Percentiles rank a stretch among this genome's conserved stretches.
These are phyloP conservation scores for Calonectria ilicicola DNA, from an alignment of 2,329 filamentous ascomycete species.

Conservation along the genomic window DNA sequence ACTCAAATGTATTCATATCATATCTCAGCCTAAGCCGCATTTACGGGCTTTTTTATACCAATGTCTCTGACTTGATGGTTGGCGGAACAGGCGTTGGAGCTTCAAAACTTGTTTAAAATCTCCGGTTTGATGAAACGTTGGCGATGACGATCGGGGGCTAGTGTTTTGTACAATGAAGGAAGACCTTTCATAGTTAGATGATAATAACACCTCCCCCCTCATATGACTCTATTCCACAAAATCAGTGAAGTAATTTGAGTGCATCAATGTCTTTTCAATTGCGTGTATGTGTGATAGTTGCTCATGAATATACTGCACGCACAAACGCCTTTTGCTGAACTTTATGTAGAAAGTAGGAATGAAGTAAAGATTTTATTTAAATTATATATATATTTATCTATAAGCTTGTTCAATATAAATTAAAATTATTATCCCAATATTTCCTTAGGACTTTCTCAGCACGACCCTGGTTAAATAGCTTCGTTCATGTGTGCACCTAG, in stretches of 20 bases:
- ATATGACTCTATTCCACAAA: constrained; percentile 28
- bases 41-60: constrained; percentile 53
- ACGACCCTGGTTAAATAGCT: too few relatives aligned
- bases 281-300: too few relatives aligned
- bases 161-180: constrained; percentile 58
- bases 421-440: too few relatives aligned
- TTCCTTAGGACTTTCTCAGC: too few relatives aligned
- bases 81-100: constrained; percentile 64
- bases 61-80: constrained; percentile 61
- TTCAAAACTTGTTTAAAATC: constrained; percentile 60
- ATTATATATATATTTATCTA: too few relatives aligned
- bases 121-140: constrained; percentile 59
- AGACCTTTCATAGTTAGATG: constrained; percentile 57
- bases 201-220: constrained; percentile 72
- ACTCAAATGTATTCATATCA: constrained; percentile 66
- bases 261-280: neutral
- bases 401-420: too few relatives aligned
- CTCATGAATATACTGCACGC: too few relatives aligned
- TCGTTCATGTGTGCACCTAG: too few relatives aligned
- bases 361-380: too few relatives aligned
- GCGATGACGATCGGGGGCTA: constrained; percentile 55
- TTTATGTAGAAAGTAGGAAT: too few relatives aligned
- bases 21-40: constrained; percentile 49
- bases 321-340: too few relatives aligned
- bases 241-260: neutral